phyloP scores from a whole-genome alignment of 169 alveolate genomes.

The Plasmodium inui region DNA sequence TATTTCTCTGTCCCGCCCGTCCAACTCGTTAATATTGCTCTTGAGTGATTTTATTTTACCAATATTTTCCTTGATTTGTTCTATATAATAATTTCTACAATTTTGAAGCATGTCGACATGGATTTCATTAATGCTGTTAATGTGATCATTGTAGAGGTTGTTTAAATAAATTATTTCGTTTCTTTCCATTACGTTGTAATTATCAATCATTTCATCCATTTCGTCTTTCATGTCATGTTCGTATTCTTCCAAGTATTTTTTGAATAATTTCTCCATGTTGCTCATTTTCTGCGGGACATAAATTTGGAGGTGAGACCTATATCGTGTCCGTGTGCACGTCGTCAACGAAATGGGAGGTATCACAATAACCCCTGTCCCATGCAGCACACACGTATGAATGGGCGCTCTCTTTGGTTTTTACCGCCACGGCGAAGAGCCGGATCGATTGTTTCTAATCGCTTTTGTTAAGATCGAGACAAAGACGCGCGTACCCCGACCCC shows the following conservation, averaged over 20 bases:
- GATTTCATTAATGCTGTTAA: constrained; percentile 47
- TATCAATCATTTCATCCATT: constrained; percentile 54
- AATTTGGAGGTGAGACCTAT: not conserved
- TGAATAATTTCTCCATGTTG: constrained; percentile 34
- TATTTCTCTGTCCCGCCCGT: constrained; percentile 20
- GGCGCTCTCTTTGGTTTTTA: not conserved
- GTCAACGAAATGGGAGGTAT: not conserved
- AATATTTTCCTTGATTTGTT: constrained; percentile 39
- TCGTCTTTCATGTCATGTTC: constrained; percentile 53
- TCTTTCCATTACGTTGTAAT: constrained; percentile 41
- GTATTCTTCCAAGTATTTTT: constrained; percentile 22
- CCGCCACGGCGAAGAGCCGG: not conserved
- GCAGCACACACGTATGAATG: not conserved
- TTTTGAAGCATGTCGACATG: constrained; percentile 13
- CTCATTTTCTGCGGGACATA: constrained; percentile 21
- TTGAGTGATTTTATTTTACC: constrained; percentile 43
- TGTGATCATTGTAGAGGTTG: constrained; percentile 58
- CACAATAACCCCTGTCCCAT: not conserved
- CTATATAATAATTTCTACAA: constrained; percentile 55
- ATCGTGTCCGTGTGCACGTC: not conserved
- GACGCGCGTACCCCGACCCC: not conserved
- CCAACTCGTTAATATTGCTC: constrained; percentile 45
- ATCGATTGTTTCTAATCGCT: not conserved
- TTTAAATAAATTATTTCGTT: constrained; percentile 53
- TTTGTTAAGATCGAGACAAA: not conserved